These are phyloP conservation scores for Neonectria neomacrospora DNA, from an alignment of 2,329 filamentous ascomycete species.

Conservation along the genomic window DNA sequence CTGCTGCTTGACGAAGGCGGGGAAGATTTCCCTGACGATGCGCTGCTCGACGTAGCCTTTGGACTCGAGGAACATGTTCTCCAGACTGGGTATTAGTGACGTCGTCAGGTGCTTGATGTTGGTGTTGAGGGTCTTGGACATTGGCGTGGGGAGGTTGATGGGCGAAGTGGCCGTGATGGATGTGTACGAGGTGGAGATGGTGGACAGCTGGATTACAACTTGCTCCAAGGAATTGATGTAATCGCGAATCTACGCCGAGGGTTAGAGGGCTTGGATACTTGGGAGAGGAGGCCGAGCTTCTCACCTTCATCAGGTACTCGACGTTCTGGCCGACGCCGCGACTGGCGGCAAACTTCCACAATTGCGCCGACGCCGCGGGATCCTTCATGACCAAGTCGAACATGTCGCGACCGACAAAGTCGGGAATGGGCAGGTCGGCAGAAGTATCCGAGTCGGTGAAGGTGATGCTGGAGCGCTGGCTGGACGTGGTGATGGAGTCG, in stretches of 20 bases:
- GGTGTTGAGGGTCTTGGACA: slow-evolving; percentile 55
- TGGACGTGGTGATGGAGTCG: slow-evolving; percentile 43
- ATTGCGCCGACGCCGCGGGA: slow-evolving; percentile 56
- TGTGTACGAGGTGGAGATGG: slow-evolving; percentile 57
- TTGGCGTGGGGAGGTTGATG: slow-evolving; percentile 53
- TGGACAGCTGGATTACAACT: slow-evolving; percentile 52
- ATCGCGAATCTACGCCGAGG: slow-evolving; percentile 52
- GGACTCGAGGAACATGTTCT: slow-evolving; percentile 57
- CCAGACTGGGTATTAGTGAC: slow-evolving; percentile 58
- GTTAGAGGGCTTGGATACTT: slow-evolving; percentile 7
- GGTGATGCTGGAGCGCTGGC: slow-evolving; percentile 42
- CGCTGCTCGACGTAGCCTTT: slow-evolving; percentile 57
- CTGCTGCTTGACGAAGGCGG: slow-evolving; percentile 64
- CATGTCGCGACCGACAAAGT: slow-evolving; percentile 62
- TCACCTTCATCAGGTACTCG: slow-evolving; percentile 62
- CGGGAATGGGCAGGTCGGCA: slow-evolving; percentile 49
- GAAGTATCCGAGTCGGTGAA: slow-evolving; percentile 44
- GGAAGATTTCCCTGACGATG: slow-evolving; percentile 59
- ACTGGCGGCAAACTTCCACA: slow-evolving; percentile 62
- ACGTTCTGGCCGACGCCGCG: slow-evolving; percentile 61
- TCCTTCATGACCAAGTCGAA: slow-evolving; percentile 63
- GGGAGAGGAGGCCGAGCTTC: slow-evolving; percentile 23
- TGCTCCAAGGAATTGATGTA: slow-evolving; percentile 58
- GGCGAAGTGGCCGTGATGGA: slow-evolving; percentile 56
- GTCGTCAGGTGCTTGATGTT: slow-evolving; percentile 60